Base-by-base conservation (phyloP, 345 rosid genomes). In the Lumnitzera littorea region DNA sequence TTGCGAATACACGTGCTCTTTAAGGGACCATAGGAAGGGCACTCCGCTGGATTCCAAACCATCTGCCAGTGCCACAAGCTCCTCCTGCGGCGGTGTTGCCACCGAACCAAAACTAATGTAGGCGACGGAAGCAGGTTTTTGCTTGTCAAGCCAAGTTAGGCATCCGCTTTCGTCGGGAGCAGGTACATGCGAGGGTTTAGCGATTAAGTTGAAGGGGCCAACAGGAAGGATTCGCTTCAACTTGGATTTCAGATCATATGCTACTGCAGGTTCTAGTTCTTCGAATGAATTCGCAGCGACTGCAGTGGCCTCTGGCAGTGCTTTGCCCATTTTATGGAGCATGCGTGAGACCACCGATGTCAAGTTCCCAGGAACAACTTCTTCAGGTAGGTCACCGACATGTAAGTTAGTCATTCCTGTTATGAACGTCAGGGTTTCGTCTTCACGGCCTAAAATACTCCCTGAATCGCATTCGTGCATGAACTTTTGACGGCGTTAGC, bases 31-130 rank as follows among this genome's bases (percentile, higher is more conserved):
- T 13, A 68, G 58, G 53, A 67, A 85, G 7, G 81, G 84, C 23
- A 76, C 53, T 14, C 47, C 25, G 7, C 77, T 68, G 13, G 60
- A 74, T 64, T 79, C 83, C 16, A 87, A 10, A 6, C 88, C 88
- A 61, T 75, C 69, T 0, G 85, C 87, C 7, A 87, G 60, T 5
- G 72, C 91, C 12, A 46, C 47, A 20, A 78, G 27, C 76, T 90
- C 92, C 5, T 61, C 57, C 7, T 53, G 67, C 4, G 82, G 77
- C 3, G 64, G 73, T 0, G 17, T 29, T 17, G 63, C 80, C 29
- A 76, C 69, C 0, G 88, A 72, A 47, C 95, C 91, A 13, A 87
- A 87, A 67, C 88, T 64, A 46, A 90, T 78, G 55, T 85, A 90
- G 2, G 63, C 79, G 0, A 81, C 86, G 0, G 86, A 78, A 17